Percentiles rank a stretch among this genome's conserved stretches.
These are phyloP conservation scores for Aspergillus vadensis DNA, from an alignment of 2,329 filamentous ascomycete genomes.

Conservation along the genomic window DNA sequence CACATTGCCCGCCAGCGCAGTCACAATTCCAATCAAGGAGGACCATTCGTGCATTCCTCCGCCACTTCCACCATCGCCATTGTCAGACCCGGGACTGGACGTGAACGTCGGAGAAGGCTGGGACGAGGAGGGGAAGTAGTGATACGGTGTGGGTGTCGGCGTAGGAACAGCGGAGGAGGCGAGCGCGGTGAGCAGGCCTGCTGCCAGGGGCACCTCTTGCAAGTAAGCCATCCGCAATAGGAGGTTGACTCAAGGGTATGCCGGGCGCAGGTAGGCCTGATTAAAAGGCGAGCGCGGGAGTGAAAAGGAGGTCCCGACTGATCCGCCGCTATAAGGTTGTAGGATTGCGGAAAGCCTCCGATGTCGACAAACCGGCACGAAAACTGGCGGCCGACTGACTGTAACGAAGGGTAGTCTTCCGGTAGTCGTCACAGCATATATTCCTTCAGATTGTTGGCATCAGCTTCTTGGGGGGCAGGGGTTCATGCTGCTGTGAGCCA, in stretches of 20 bases:
- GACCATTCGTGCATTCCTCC: conserved; percentile 64
- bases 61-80: conserved; percentile 24
- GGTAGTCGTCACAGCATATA: background rate
- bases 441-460: background rate
- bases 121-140: conserved; percentile 20
- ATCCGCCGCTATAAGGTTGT: conserved; percentile 11
- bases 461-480: background rate
- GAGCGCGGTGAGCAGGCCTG: conserved; percentile 32
- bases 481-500: conserved; percentile 23
- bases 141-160: conserved; percentile 20
- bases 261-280: background rate
- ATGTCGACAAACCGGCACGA: background rate
- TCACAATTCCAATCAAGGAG: conserved; percentile 90
- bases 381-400: background rate
- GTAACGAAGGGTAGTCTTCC: background rate
- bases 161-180: conserved; percentile 26
- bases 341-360: background rate
- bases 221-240: conserved; percentile 28
- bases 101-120: conserved; percentile 19
- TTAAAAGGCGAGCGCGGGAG: conserved; percentile 3
- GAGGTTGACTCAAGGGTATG: background rate
- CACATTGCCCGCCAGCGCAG: conserved; percentile 88
- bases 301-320: conserved; percentile 9
- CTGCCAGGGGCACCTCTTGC: conserved; percentile 31
- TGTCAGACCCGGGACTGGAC: conserved; percentile 19